Conservation (phyloP, 805 yeast species). For the Metschnikowia lachancei region DNA sequence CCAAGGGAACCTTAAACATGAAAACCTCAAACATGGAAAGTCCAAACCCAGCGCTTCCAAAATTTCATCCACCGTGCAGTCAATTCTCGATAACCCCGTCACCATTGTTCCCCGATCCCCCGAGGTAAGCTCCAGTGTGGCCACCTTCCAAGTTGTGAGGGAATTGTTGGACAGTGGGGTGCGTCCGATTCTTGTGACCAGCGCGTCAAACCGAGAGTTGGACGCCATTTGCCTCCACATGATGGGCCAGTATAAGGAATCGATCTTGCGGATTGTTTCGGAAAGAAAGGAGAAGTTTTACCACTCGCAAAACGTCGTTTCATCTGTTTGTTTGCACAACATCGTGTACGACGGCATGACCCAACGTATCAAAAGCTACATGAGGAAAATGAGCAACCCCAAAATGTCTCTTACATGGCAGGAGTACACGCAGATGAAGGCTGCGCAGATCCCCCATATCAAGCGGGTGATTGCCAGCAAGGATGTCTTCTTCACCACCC, state of each 20-base stretch:
- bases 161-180: slow-evolving; percentile 53
- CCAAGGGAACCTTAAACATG: too few species aligned
- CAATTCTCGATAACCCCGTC: slow-evolving; percentile 47
- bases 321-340: slow-evolving; percentile 60
- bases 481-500: slow-evolving; percentile 61
- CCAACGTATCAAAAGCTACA: slow-evolving; percentile 37
- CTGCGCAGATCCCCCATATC: slow-evolving; percentile 40
- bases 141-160: slow-evolving; percentile 42
- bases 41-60: neutral
- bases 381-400: slow-evolving; percentile 37
- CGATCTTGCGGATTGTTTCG: slow-evolving; percentile 56
- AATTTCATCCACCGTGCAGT: slow-evolving; percentile 38
- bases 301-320: slow-evolving; percentile 50
- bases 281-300: slow-evolving; percentile 59
- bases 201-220: slow-evolving; percentile 70
- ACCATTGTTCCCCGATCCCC: slow-evolving; percentile 45
- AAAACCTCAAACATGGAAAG: too few species aligned
- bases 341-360: slow-evolving; percentile 51
- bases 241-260: slow-evolving; percentile 45
- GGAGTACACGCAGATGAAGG: slow-evolving; percentile 47
- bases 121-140: slow-evolving; percentile 40
- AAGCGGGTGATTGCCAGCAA: slow-evolving; percentile 48
- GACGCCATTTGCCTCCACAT: slow-evolving; percentile 71
- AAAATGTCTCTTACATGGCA: slow-evolving; percentile 22
- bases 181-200: slow-evolving; percentile 64